Base-by-base conservation (phyloP, 2,329 filamentous ascomycete species). In the Gnomoniopsis sp. region DNA sequence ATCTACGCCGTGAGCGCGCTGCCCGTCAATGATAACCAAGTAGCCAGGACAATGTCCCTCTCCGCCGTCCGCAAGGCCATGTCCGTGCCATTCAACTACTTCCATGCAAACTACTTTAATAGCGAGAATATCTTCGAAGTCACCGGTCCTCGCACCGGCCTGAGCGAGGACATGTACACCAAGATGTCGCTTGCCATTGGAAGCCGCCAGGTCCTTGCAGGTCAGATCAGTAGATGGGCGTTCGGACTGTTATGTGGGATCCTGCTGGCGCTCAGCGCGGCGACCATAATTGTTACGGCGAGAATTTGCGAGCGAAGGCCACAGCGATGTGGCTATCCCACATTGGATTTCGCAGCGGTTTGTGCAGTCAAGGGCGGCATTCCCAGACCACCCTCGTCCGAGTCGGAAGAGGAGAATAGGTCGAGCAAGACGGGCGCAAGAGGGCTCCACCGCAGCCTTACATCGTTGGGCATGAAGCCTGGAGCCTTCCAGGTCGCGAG, bases 141-240 rank as follows among this genome's bases (percentile, higher is more conserved):
- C 33, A 22, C 52, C 15, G 1, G 0, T 6, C 55, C 55, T 2
- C 55, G 55, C n/a, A 6, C 15, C 49, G 34, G 44, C 0, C 15
- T 58, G 2, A 43, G 23, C 34, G 30, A 22, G 4, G 55, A 53
- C 49, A 53, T 58, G 49, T 58, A 58, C 44, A 58, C 55, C 12
- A 58, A 33, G 3, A 2, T 58, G 15, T 43, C 33, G 3, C 49
- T 58, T 7, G 55, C 55, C 22, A 53, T 58, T n/a, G 34, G 21
- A 22, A 58, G 55, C 55, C 55, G 53, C 55, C 55, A 58, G 55
- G 55, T 53, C 49, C 19, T 58, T 14, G 55, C 55, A n/a, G 55
- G 55, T 33, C 8, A n/a, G 4, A 38, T 33, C 49, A 48, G 41
- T 8, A 41, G 49, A 23, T 49, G 49, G 55, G 34, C 49, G n/a